A percentile compares a stretch with the other conserved stretches of the same genome.
phyloP scores from a whole-genome alignment of 805 yeast species.

The Diddensiella caesifluorescens region DNA sequence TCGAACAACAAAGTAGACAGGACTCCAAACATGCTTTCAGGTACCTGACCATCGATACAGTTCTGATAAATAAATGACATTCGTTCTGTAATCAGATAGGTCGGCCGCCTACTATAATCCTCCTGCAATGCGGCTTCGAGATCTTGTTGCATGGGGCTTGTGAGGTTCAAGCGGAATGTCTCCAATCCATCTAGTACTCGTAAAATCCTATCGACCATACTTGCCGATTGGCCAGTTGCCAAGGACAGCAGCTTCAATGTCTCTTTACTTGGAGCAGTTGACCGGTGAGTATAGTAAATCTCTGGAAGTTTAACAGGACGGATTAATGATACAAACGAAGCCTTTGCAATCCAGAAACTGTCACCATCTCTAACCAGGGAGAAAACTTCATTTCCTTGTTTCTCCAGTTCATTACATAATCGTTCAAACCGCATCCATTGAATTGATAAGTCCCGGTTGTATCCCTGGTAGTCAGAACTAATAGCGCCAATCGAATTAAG shows the following conservation, averaged over 20 bases:
- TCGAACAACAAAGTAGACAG: constrained; percentile 13
- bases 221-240: constrained; percentile 26
- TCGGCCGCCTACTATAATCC: constrained; percentile 23
- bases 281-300: constrained; percentile 30
- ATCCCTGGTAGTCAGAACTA: constrained; percentile 31
- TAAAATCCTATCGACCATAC: constrained; percentile 25
- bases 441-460: constrained; percentile 37
- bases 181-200: constrained; percentile 5
- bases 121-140: constrained; percentile 36
- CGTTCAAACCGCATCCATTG: constrained; percentile 69
- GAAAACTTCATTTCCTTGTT: constrained; percentile 55
- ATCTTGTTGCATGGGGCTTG: constrained; percentile 28
- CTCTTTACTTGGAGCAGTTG: constrained; percentile 27
- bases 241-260: constrained; percentile 23
- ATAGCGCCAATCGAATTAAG: constrained; percentile 5
- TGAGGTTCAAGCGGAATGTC: no score
- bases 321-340: constrained; percentile 33
- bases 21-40: constrained; percentile 14
- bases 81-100: constrained; percentile 21
- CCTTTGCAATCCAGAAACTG: constrained; percentile 34
- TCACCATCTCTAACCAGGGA: constrained; percentile 40
- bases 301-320: constrained; percentile 36
- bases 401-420: constrained; percentile 65
- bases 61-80: constrained; percentile 15
- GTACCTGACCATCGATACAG: constrained; percentile 9